These are phyloP conservation scores for Saccharum hybrid DNA, from an alignment of 202 grass and related monocot species.

Conservation along the genomic window DNA sequence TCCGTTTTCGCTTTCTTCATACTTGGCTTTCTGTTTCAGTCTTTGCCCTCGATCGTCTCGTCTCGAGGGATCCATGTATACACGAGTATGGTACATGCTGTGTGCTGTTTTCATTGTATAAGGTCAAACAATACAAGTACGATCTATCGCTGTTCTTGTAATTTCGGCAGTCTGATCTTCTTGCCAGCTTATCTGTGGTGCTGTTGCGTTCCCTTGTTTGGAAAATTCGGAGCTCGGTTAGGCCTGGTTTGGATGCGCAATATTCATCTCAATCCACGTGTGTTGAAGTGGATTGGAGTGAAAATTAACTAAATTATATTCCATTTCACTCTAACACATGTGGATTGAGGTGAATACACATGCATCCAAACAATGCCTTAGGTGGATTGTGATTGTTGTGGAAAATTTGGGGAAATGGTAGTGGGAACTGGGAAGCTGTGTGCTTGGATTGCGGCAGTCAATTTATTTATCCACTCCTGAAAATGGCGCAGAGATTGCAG, in stretches of 20 bases:
- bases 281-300: too few relatives aligned
- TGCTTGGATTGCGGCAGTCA: neutral
- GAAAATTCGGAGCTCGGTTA: neutral
- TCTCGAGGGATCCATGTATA: slow-evolving; percentile 24
- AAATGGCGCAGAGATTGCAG: neutral
- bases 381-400: slow-evolving; percentile 23
- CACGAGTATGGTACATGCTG: slow-evolving; percentile 32
- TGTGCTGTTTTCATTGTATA: slow-evolving; percentile 8
- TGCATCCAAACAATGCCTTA: too few relatives aligned
- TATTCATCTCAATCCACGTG: too few relatives aligned
- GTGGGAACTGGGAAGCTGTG: neutral
- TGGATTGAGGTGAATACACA: too few relatives aligned
- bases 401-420: slow-evolving; percentile 17
- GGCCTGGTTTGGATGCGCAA: too few relatives aligned
- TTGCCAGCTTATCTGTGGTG: neutral
- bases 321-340: too few relatives aligned
- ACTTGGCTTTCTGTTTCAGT: slow-evolving; percentile 24
- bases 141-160: slow-evolving; percentile 17
- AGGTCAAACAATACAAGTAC: slow-evolving; percentile 31
- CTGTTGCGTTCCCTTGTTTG: slow-evolving; percentile 36
- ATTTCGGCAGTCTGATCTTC: neutral
- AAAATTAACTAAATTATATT: too few relatives aligned
- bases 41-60: slow-evolving; percentile 7
- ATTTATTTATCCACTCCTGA: slow-evolving; percentile 1
- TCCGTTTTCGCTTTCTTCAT: neutral